These are phyloP conservation scores for Aspergillus candidus DNA, from an alignment of 2,329 filamentous ascomycete genomes.

Conservation along the genomic window DNA sequence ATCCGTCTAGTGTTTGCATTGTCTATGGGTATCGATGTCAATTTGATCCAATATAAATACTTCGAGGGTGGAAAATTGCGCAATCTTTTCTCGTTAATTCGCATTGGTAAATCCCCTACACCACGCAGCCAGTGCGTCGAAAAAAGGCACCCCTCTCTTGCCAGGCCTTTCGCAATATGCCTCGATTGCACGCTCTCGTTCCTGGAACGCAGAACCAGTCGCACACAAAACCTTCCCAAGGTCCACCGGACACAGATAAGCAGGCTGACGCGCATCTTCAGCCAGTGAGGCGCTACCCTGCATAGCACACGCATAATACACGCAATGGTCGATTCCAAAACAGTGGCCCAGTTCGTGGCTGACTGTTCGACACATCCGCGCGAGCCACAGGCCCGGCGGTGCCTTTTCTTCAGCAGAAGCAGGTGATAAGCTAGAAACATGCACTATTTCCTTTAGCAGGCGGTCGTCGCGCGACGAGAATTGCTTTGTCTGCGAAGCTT, in stretches of 20 bases:
- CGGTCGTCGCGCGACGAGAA: not conserved
- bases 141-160: slow-evolving; percentile 13
- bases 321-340: slow-evolving; percentile 60
- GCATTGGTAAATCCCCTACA: too few relatives aligned
- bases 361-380: slow-evolving; percentile 51
- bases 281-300: slow-evolving; percentile 26
- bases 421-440: slow-evolving; percentile 1
- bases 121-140: slow-evolving; percentile 21
- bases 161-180: slow-evolving; percentile 14
- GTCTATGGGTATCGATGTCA: too few relatives aligned
- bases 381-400: slow-evolving; percentile 50
- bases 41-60: too few relatives aligned
- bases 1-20: too few relatives aligned
- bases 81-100: too few relatives aligned
- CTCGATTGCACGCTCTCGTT: slow-evolving; percentile 18
- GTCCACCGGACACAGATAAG: slow-evolving; percentile 30
- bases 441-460: slow-evolving; percentile 6
- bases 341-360: slow-evolving; percentile 64
- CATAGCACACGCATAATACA: slow-evolving; percentile 33
- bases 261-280: slow-evolving; percentile 29
- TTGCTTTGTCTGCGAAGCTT: not conserved
- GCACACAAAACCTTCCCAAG: slow-evolving; percentile 21
- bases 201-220: slow-evolving; percentile 10
- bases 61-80: too few relatives aligned
- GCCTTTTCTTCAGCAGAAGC: slow-evolving; percentile 1